These are phyloP conservation scores for Globisporangium paddicum DNA, from an alignment of 352 stramenopile species.

Conservation along the genomic window DNA sequence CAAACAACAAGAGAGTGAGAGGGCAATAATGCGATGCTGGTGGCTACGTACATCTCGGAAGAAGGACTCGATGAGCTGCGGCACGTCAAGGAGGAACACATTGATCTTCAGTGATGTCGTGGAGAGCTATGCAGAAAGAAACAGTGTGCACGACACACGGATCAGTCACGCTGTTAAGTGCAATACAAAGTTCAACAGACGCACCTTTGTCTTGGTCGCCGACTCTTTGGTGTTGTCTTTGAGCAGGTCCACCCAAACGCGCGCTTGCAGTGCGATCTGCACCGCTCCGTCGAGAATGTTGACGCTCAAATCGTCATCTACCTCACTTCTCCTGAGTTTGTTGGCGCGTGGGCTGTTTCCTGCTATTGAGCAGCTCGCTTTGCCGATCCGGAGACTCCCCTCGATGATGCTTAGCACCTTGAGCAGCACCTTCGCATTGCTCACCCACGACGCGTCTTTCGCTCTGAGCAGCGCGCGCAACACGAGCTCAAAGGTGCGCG, in stretches of 20 bases:
- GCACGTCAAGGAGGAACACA: slow-evolving; percentile 58
- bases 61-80: slow-evolving; percentile 27
- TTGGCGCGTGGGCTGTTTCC: neutral
- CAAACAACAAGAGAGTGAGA: neutral
- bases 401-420: slow-evolving; percentile 48
- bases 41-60: slow-evolving; percentile 31
- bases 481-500: slow-evolving; percentile 3
- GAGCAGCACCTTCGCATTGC: slow-evolving; percentile 25
- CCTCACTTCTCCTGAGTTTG: neutral
- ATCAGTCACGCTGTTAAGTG: neutral
- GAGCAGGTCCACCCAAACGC: slow-evolving; percentile 33
- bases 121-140: slow-evolving; percentile 30
- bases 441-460: slow-evolving; percentile 31
- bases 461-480: slow-evolving; percentile 23
- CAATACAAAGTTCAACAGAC: neutral
- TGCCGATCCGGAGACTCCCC: slow-evolving; percentile 35
- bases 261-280: slow-evolving; percentile 15
- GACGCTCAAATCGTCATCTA: neutral
- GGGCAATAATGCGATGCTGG: neutral
- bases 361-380: slow-evolving; percentile 19
- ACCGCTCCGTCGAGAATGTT: slow-evolving; percentile 16
- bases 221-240: slow-evolving; percentile 38
- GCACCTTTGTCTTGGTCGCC: slow-evolving; percentile 37
- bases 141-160: slow-evolving; percentile 3
- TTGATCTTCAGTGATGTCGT: slow-evolving; percentile 56